phyloP scores from a whole-genome alignment of 805 yeast genomes.

The Jamesozyma gamospora region DNA sequence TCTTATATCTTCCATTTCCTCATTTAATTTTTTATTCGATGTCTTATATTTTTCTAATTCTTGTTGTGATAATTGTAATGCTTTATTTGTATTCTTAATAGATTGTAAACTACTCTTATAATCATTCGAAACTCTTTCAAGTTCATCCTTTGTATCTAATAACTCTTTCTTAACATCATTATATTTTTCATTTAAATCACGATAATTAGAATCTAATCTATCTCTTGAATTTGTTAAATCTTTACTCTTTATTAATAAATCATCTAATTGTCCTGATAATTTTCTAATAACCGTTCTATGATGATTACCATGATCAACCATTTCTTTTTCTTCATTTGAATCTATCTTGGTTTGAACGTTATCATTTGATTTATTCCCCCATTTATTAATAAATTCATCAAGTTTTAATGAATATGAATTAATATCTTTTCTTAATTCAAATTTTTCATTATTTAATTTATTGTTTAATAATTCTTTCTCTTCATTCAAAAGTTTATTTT shows the following conservation, averaged over 20 bases:
- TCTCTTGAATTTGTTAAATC: slow-evolving; percentile 29
- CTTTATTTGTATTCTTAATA: slow-evolving; percentile 64
- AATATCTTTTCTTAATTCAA: slow-evolving; percentile 25
- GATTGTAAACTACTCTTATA: slow-evolving; percentile 64
- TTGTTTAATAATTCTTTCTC: slow-evolving; percentile 37
- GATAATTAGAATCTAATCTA: slow-evolving; percentile 26
- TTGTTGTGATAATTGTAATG: slow-evolving; percentile 61
- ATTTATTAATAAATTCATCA: slow-evolving; percentile 20
- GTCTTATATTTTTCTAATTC: slow-evolving; percentile 57
- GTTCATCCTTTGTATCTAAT: slow-evolving; percentile 26
- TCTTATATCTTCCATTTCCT: slow-evolving; percentile 62
- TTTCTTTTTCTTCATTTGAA: not conserved
- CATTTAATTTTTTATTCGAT: slow-evolving; percentile 42
- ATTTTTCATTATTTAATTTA: slow-evolving; percentile 27
- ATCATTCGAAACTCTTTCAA: slow-evolving; percentile 46
- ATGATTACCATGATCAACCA: slow-evolving; percentile 5
- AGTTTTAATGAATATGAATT: slow-evolving; percentile 23
- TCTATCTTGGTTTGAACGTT: slow-evolving; percentile 2
- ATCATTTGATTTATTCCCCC: slow-evolving; percentile 9
- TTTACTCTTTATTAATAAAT: slow-evolving; percentile 40
- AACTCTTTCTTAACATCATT: slow-evolving; percentile 17
- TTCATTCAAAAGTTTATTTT: slow-evolving; percentile 34
- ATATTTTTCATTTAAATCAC: slow-evolving; percentile 22
- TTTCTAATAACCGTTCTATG: slow-evolving; percentile 29
- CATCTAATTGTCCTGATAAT: slow-evolving; percentile 49